These are phyloP conservation scores for Forsythia suspensa DNA, from an alignment of 257 asterid genomes.

Conservation along the genomic window DNA sequence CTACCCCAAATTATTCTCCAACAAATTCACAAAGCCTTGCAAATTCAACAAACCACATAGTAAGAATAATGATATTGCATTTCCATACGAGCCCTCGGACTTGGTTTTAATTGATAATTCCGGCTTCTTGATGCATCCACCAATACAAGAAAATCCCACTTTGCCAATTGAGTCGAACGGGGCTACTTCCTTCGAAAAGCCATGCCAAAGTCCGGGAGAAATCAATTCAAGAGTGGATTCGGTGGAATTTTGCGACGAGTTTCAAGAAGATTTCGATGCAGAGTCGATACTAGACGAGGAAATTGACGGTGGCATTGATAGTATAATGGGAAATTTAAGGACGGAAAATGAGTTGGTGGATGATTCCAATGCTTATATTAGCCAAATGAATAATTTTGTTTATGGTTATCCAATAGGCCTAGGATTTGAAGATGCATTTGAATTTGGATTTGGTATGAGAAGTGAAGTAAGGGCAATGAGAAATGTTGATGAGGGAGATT, in stretches of 20 bases:
- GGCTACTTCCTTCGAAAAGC: constrained; percentile 30
- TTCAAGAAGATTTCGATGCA: constrained; percentile 62
- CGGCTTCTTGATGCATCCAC: constrained; percentile 34
- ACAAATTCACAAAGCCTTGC: constrained; percentile 43
- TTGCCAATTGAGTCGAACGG: constrained; percentile 25
- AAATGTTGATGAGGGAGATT: constrained; percentile 52
- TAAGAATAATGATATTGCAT: constrained; percentile 14
- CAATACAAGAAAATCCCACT: constrained; percentile 28
- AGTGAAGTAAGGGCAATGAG: constrained; percentile 52
- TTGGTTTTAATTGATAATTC: constrained; percentile 44
- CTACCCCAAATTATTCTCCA: constrained; percentile 72
- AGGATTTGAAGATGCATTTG: constrained; percentile 35
- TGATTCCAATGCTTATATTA: neutral
- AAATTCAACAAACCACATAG: constrained; percentile 41
- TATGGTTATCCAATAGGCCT: constrained; percentile 83
- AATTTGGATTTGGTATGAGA: constrained; percentile 50
- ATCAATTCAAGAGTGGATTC: constrained; percentile 42
- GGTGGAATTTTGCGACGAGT: constrained; percentile 16
- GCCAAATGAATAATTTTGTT: constrained; percentile 27
- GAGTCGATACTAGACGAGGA: constrained; percentile 92
- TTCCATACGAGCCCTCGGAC: constrained; percentile 53
- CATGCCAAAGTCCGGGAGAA: constrained; percentile 65
- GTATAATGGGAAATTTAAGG: constrained; percentile 63
- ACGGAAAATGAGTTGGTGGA: constrained; percentile 26
- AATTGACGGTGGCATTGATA: constrained; percentile 78